Evolutionary conservation across 1,284 basidiomycete species (phyloP), one percentile per base, ranked within the genome.

Genomic region (Puccinia triticina): DNA sequence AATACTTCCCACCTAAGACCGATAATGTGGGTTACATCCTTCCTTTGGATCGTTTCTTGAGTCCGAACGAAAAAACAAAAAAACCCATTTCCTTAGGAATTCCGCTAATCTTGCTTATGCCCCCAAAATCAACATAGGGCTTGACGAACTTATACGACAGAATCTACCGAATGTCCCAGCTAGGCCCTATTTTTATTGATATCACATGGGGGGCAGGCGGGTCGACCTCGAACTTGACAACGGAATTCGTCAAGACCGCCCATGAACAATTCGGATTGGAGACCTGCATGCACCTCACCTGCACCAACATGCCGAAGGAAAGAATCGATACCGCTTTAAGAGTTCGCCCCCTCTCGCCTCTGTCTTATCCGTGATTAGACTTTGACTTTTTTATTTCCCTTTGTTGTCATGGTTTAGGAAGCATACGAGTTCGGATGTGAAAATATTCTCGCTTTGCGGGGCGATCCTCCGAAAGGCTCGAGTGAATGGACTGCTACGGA

Each of bases 141-240:
- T 93, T 93, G 85, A 92, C 93, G 85, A 96, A 96, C 87, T 89
- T 96, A 34, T 89, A 94, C 83, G 89, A 92, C 84, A 92, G 96
- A 84, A 93, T 94, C 84, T 90, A 91, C 37, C 90, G 94, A 77
- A 89, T 97, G 75, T 89, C 91, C 43, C 86, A 89, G 8, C 88
- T 94, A 43, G 97, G 97, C 4, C 97, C 97, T 23, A 96, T 97
- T 88, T 99, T 98, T 87, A 93, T 98, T 85, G 96, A 99, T 87
- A 97, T 99, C 86, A 99, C 96, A 87, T 98, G 94, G 95, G 96
- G 97, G 88, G 96, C 96, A 72, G 96, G 96, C 80, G 96, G 96
- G 82, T 91, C 95, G 83, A 96, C 95, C 26, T 87, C 87, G 2
- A 88, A 88, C 75, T 85, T 87, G 37, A 89, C 88, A 23, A 86